Percentiles rank a stretch among this genome's conserved stretches.
These are phyloP conservation scores for Vickermania ingenoplastis DNA, from an alignment of 208 protist genomes.

Conservation along the genomic window DNA sequence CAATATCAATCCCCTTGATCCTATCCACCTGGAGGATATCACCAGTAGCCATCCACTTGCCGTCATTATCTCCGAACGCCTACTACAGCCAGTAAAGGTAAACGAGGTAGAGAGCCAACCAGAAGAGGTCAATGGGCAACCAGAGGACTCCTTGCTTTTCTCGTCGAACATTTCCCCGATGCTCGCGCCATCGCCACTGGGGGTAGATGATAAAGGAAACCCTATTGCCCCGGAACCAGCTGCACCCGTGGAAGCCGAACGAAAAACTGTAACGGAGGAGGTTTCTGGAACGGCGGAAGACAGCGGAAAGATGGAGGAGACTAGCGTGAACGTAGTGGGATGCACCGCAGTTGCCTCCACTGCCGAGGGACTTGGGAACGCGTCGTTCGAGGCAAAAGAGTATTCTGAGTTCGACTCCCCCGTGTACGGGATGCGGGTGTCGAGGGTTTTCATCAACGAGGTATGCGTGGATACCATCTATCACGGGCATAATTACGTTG, in stretches of 20 bases:
- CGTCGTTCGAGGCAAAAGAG: constrained; percentile 7
- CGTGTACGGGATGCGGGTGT: constrained; percentile 22
- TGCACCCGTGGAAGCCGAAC: not conserved
- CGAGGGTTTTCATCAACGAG: constrained; percentile 23
- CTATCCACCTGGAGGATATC: not conserved
- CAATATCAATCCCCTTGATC: not conserved
- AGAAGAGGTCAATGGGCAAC: not conserved
- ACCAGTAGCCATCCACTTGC: not conserved
- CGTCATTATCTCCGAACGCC: not conserved
- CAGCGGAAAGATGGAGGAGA: not conserved
- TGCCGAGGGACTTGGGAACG: constrained; percentile 15
- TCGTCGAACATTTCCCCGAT: not conserved
- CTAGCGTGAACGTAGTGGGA: not conserved
- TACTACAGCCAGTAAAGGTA: not conserved
- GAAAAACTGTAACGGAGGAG: not conserved
- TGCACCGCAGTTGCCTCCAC: not conserved
- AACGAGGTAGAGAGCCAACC: not conserved
- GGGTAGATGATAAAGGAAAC: too few relatives aligned
- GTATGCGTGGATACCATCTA: constrained; percentile 9
- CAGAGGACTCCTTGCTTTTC: not conserved
- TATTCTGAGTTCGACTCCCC: constrained; percentile 7
- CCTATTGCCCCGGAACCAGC: too few relatives aligned
- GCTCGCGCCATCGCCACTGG: not conserved
- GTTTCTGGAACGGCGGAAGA: not conserved
- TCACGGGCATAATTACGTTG: constrained; percentile 21